Evolutionary conservation across 2,329 filamentous ascomycete genomes (phyloP), one percentile per base, ranked within the genome.

Genomic region (Xylaria multiplex): DNA sequence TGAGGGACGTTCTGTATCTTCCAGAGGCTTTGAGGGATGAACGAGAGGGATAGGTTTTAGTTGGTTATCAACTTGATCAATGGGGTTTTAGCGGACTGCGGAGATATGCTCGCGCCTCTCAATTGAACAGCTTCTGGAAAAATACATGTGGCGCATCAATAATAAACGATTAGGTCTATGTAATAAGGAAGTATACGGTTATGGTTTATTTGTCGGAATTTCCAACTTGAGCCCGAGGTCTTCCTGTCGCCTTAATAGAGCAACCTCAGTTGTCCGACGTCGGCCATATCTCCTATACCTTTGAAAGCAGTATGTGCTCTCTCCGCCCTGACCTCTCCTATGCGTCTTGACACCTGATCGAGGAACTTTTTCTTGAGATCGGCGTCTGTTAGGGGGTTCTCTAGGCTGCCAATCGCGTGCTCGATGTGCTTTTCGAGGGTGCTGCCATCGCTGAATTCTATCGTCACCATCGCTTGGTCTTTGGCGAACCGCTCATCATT

Each of bases 321-420:
- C 35, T 76, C 72, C 0, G 78, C 77, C 40, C 74, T 73, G 1
- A 75, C 69, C 3, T 74, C 59, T 0, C 82, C 83, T n/a, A 85
- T 70, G 22, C 83, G 77, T 2, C 75, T 70, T 5, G 73, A 67
- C 40, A 79, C 80, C 67, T 86, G 83, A 67, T 84, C 82, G 24
- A 82, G 64, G 58, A 86, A 86, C 71, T 86, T 87, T 55, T 76
- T 78, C 62, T 78, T 76, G 40, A 86, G 69, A 64, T 83, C 79
- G 1, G 81, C 79, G 3, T 62, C 63, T 2, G 63, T 60, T 45
- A 86, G 78, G 0, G 83, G 83, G 16, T 80, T 79, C 63, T 83
- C 77, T 42, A 85, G 68, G 67, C 82, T 85, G 2, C 84, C 84
- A 46, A 86, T 77, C 3, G 83, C 83, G 76, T 86, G 81, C 60